These are phyloP conservation scores for Candida pseudocylindracea DNA, from an alignment of 1,139 yeast species.

Conservation along the genomic window DNA sequence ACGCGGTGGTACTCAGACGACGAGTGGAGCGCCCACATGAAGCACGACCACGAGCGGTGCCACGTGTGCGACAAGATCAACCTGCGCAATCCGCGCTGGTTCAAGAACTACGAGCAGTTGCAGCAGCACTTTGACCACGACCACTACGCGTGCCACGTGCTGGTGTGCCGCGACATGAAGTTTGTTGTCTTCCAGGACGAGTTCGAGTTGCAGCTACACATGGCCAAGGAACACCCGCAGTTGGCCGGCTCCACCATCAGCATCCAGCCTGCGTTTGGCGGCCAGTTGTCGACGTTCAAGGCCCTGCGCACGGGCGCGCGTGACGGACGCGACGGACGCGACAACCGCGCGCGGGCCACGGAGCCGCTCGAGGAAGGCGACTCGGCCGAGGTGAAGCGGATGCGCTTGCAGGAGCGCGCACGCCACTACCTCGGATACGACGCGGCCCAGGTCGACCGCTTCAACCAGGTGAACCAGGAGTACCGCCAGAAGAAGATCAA, in stretches of 20 bases:
- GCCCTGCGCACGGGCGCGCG: constrained; percentile 17
- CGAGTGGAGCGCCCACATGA: constrained; percentile 61
- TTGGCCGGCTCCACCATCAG: constrained; percentile 14
- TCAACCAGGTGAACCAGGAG: constrained; percentile 23
- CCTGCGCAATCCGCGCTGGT: constrained; percentile 52
- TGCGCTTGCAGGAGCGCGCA: constrained; percentile 69
- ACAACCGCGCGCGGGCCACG: constrained; percentile 8
- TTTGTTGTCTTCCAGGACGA: constrained; percentile 85
- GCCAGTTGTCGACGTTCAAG: constrained; percentile 1
- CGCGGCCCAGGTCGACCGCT: constrained; percentile 19
- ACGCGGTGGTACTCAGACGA: constrained; percentile 74
- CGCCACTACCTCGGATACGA: constrained; percentile 49
- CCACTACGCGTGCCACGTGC: constrained; percentile 69
- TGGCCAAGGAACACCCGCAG: constrained; percentile 64
- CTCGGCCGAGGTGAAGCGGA: constrained; percentile 26
- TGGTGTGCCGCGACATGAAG: constrained; percentile 65
- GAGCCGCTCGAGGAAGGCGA: constrained; percentile 12
- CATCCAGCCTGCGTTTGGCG: too few relatives aligned
- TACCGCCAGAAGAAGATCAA: constrained; percentile 23
- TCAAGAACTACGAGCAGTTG: constrained; percentile 49
- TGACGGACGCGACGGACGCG: constrained; percentile 17
- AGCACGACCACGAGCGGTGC: constrained; percentile 76
- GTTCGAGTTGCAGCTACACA: constrained; percentile 71
- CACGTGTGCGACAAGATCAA: constrained; percentile 64
- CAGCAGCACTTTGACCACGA: constrained; percentile 49